A percentile compares a stretch with the other conserved stretches of the same genome.
Conservation (phyloP, 352 stramenopile genomes). For the Phytophthora kernoviae region DNA sequence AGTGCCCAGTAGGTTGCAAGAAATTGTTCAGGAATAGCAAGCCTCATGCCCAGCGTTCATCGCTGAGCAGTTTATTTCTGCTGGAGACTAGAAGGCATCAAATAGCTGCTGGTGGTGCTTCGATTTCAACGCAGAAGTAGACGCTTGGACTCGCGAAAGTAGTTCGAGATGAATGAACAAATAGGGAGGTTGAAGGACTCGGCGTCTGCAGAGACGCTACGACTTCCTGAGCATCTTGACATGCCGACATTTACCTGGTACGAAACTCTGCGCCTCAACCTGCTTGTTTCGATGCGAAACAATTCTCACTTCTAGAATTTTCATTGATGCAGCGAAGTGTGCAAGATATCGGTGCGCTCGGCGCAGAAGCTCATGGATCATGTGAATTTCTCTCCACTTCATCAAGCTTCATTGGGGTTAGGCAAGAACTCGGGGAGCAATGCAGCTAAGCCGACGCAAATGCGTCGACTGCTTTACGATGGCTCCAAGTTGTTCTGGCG, state of each 20-base stretch:
- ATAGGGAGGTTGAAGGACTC: not conserved
- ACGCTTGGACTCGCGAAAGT: not conserved
- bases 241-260: constrained; percentile 79
- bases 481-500: constrained; percentile 89
- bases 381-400: constrained; percentile 88
- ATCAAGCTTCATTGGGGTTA: constrained; percentile 77
- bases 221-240: constrained; percentile 37
- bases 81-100: not conserved
- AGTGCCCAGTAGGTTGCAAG: not conserved
- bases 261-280: not conserved
- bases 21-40: constrained; percentile 29
- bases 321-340: constrained; percentile 67
- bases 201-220: constrained; percentile 23
- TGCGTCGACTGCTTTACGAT: constrained; percentile 79
- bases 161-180: not conserved
- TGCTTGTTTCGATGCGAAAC: not conserved
- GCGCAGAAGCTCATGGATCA: constrained; percentile 88
- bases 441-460: constrained; percentile 23
- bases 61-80: constrained; percentile 29
- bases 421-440: constrained; percentile 23
- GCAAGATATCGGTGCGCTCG: constrained; percentile 88
- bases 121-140: not conserved
- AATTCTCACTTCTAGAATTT: constrained; percentile 8
- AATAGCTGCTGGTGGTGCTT: not conserved
- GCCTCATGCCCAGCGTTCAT: constrained; percentile 2